A percentile compares a stretch with the other conserved stretches of the same genome.
phyloP scores from a whole-genome alignment of 176 grass and related monocot species.

The Carex kokanica region DNA sequence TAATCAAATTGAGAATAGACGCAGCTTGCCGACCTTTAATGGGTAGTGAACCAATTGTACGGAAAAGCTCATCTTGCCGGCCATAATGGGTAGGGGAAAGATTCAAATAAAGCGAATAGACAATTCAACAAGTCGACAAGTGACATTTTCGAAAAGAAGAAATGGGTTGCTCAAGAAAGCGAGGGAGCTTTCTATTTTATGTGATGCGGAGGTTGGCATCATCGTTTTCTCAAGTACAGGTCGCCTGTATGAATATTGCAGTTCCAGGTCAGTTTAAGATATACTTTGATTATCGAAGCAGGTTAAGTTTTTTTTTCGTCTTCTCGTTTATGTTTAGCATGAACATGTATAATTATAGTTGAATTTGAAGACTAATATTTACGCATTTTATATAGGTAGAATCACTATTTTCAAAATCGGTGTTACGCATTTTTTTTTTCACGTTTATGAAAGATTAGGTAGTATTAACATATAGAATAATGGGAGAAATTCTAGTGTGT shows the following conservation, averaged over 20 bases:
- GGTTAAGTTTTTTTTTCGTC: not conserved
- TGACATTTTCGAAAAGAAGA: slow-evolving; percentile 38
- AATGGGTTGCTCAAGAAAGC: slow-evolving; percentile 32
- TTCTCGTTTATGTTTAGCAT: not conserved
- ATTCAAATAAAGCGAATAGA: slow-evolving; percentile 37
- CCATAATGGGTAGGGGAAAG: slow-evolving; percentile 33
- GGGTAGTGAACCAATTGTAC: too few relatives aligned
- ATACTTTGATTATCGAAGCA: not conserved
- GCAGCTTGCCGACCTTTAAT: too few relatives aligned
- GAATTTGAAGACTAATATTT: too few relatives aligned
- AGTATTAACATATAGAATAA: too few relatives aligned
- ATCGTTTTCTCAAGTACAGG: slow-evolving; percentile 32
- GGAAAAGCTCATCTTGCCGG: not conserved
- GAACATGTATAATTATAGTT: too few relatives aligned
- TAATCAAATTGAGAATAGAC: not conserved
- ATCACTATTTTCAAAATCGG: too few relatives aligned
- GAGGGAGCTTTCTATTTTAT: slow-evolving; percentile 23
- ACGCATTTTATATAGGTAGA: too few relatives aligned
- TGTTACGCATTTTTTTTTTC: not conserved
- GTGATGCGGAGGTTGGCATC: slow-evolving; percentile 32
- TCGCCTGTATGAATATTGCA: slow-evolving; percentile 26
- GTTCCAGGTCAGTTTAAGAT: slow-evolving; percentile 7
- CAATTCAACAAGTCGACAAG: slow-evolving; percentile 32
- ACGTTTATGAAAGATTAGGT: too few relatives aligned
- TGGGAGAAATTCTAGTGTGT: too few relatives aligned